Percentiles rank a stretch among this genome's conserved stretches.
Conservation (phyloP, 139 green algal genomes). For the Mesotaenium endlicherianum region DNA sequence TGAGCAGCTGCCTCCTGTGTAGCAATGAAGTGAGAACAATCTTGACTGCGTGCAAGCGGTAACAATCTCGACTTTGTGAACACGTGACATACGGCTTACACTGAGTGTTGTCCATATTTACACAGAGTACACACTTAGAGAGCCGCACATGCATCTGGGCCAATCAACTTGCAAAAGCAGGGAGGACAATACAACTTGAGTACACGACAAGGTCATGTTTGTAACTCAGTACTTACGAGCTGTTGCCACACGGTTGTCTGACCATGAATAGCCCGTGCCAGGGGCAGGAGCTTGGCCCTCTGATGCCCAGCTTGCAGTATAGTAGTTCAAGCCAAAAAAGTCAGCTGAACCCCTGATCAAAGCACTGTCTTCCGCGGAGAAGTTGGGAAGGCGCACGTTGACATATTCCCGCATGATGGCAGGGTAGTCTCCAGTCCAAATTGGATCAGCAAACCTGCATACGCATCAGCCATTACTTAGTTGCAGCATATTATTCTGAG, state of each 20-base stretch:
- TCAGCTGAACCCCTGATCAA: background rate
- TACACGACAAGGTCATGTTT: background rate
- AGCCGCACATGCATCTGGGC: background rate
- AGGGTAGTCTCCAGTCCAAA: constrained; percentile 25
- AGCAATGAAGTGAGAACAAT: background rate
- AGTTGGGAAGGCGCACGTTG: background rate
- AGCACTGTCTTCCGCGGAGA: background rate
- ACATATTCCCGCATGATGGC: constrained; percentile 24
- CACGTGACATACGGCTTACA: too few species aligned
- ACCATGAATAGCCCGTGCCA: background rate
- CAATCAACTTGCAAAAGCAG: background rate
- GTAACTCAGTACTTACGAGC: constrained; percentile 12
- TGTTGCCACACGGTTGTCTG: constrained; percentile 14
- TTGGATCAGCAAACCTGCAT: constrained; percentile 38
- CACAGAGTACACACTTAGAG: background rate
- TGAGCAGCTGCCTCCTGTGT: background rate
- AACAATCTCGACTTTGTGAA: too few species aligned
- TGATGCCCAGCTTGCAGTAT: constrained; percentile 13
- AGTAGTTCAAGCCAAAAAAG: constrained; percentile 36
- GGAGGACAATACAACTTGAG: background rate
- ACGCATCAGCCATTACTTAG: too few species aligned
- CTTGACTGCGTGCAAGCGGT: too few species aligned
- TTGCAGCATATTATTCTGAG: too few species aligned
- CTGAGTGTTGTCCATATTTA: too few species aligned
- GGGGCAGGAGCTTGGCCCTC: background rate